phyloP scores from a whole-genome alignment of 257 asterid genomes.

The Solanum raphanifolium region DNA sequence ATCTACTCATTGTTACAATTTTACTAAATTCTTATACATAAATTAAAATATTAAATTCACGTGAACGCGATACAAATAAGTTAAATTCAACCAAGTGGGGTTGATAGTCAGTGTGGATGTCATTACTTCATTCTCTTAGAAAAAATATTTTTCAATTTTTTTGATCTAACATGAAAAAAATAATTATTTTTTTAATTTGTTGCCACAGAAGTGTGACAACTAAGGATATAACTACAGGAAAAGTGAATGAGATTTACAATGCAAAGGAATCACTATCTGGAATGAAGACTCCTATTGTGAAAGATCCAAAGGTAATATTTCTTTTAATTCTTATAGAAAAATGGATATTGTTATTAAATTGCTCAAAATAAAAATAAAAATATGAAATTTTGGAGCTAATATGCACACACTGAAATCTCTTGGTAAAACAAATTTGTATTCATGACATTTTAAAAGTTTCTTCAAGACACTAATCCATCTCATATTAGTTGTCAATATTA shows the following conservation, averaged over 20 bases:
- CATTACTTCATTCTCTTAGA: background rate
- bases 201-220: conserved; percentile 34
- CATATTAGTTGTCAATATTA: too few species aligned
- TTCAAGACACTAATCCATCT: too few species aligned
- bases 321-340: background rate
- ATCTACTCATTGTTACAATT: background rate
- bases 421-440: background rate
- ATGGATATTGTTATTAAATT: background rate
- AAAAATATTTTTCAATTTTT: background rate
- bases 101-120: background rate
- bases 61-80: background rate
- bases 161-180: background rate
- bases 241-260: conserved; percentile 38
- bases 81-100: background rate
- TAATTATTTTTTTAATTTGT: background rate
- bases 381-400: background rate
- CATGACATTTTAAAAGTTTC: background rate
- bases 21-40: background rate
- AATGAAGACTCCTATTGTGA: conserved; percentile 49
- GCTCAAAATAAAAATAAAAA: background rate
- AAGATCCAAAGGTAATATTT: conserved; percentile 46
- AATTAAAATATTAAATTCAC: background rate
- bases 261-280: conserved; percentile 54
- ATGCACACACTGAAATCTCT: background rate
- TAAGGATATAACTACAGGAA: conserved; percentile 41